Conservation (phyloP, 345 rosid genomes). For the Citrus unshiu region DNA sequence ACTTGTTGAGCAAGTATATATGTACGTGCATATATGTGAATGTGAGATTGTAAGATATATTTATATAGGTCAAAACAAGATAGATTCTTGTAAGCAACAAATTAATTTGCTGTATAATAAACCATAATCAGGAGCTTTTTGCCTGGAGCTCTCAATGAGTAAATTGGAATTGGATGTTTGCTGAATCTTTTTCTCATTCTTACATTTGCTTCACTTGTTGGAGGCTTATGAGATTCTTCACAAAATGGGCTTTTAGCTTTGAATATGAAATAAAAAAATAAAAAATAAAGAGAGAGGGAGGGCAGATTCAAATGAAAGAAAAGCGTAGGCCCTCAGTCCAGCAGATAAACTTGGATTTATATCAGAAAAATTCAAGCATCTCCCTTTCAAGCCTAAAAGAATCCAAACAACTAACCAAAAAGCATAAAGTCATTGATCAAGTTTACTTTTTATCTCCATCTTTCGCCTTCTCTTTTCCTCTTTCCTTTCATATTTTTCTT, state of each 20-base stretch:
- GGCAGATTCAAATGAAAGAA: constrained; percentile 1
- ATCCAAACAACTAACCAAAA: constrained; percentile 24
- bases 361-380: constrained; percentile 20
- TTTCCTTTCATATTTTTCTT: neutral
- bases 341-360: constrained; percentile 31
- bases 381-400: constrained; percentile 29
- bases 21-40: neutral
- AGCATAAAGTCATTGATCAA: constrained; percentile 15
- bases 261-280: neutral
- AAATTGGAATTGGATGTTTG: too few relatives aligned
- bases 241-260: neutral
- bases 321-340: constrained; percentile 17
- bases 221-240: neutral
- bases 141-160: too few relatives aligned
- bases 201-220: too few relatives aligned
- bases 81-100: too few relatives aligned
- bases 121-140: too few relatives aligned
- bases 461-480: constrained; percentile 5
- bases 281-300: neutral
- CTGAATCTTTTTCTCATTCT: too few relatives aligned
- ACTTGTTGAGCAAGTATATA: neutral
- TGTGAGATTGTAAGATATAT: neutral
- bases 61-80: neutral
- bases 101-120: too few relatives aligned
- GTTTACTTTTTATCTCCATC: neutral